A percentile compares a stretch with the other conserved stretches of the same genome.
Evolutionary conservation across 495 filamentous ascomycete genomes (phyloP).

Genomic region (Aspergillus mulundensis): DNA sequence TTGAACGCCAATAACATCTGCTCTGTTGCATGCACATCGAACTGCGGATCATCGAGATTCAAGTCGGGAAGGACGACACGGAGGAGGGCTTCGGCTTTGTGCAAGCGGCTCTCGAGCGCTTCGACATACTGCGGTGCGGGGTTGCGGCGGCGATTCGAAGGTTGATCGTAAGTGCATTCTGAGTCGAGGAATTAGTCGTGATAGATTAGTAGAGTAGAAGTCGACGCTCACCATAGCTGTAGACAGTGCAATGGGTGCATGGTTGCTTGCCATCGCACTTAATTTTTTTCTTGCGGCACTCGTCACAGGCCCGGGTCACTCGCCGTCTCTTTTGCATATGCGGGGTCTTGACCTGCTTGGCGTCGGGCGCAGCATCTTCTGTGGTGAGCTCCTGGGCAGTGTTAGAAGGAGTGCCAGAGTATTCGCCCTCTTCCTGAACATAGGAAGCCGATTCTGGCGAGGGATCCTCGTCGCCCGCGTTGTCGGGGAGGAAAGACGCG

Average conservation of each 20-base stretch:
- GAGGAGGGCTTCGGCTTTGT: conserved; percentile 78
- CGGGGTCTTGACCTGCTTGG: conserved; percentile 32
- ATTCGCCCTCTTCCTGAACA: conserved; percentile 28
- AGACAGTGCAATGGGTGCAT: conserved; percentile 95
- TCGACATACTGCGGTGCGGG: conserved; percentile 95
- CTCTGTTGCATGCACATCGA: conserved; percentile 65
- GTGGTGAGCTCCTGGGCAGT: conserved; percentile 18
- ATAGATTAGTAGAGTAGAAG: conserved; percentile 2
- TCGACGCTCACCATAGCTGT: conserved; percentile 94
- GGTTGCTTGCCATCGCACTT: conserved; percentile 98
- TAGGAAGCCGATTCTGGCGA: conserved; percentile 20
- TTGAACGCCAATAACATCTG: conserved; percentile 29
- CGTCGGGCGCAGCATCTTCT: conserved; percentile 19
- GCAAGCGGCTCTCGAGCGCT: conserved; percentile 76
- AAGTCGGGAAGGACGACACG: conserved; percentile 78
- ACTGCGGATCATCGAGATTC: conserved; percentile 75
- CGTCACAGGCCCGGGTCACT: conserved; percentile 91
- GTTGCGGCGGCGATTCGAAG: conserved; percentile 91
- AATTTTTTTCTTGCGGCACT: conserved; percentile 96
- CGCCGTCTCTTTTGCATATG: conserved; percentile 78
- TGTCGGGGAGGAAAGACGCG: conserved; percentile 17
- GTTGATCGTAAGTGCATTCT: conserved; percentile 99
- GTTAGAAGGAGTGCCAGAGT: conserved; percentile 17
- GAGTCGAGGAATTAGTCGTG: conserved; percentile 1
- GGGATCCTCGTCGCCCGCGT: conserved; percentile 38